Evolutionary conservation across 495 filamentous ascomycete genomes (phyloP).

Genomic region (Penicillium cataractarum): DNA sequence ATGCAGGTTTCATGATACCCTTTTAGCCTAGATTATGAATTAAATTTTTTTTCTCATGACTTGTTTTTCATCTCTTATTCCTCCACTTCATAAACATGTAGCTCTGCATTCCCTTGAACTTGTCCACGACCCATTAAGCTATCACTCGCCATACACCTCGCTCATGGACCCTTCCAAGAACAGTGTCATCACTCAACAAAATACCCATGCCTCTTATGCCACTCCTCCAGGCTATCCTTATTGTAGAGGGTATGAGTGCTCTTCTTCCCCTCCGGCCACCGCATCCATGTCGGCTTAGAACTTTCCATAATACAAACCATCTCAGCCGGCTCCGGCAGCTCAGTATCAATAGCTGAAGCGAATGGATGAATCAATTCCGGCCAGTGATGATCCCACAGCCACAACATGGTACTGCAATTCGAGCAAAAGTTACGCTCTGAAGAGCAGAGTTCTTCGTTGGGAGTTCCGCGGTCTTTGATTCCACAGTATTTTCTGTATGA

Average conservation of each 20-base stretch:
- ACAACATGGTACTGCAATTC: constrained; percentile 55
- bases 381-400: constrained; percentile 54
- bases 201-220: constrained; percentile 54
- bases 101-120: neutral
- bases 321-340: constrained; percentile 52
- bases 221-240: constrained; percentile 51
- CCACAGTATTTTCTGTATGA: constrained; percentile 52
- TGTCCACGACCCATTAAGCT: neutral
- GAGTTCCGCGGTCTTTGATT: constrained; percentile 53
- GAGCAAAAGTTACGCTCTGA: constrained; percentile 59
- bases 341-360: constrained; percentile 59
- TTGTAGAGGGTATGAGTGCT: constrained; percentile 46
- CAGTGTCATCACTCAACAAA: constrained; percentile 29
- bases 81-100: neutral
- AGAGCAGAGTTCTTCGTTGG: constrained; percentile 42
- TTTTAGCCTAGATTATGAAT: neutral
- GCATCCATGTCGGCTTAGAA: constrained; percentile 55
- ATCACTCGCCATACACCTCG: neutral
- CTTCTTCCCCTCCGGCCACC: constrained; percentile 57
- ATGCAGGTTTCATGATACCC: constrained; percentile 24
- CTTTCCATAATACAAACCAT: constrained; percentile 55
- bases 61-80: neutral
- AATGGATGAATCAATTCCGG: constrained; percentile 61
- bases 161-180: constrained; percentile 1
- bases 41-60: neutral